phyloP scores from a whole-genome alignment of 495 filamentous ascomycete species.

The Aspergillus egyptiacus region DNA sequence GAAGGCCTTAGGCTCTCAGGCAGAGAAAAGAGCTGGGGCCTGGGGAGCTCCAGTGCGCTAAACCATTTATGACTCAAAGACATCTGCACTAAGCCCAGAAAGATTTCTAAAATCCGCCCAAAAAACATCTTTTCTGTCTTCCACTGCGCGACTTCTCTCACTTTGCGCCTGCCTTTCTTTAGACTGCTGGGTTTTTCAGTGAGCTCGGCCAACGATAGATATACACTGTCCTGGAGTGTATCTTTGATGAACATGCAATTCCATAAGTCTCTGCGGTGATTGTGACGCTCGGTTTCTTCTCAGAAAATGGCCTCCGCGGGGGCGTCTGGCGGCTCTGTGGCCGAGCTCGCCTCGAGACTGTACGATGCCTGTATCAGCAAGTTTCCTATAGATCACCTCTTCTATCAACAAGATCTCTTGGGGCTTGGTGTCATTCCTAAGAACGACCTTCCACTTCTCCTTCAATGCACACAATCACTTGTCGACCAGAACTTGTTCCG shows the following conservation, averaged over 20 bases:
- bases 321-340: slow-evolving; percentile 24
- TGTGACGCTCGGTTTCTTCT: slow-evolving; percentile 15
- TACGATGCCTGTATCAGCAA: slow-evolving; percentile 39
- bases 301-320: slow-evolving; percentile 32
- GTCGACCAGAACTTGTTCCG: slow-evolving; percentile 64
- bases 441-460: slow-evolving; percentile 50
- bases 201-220: neutral
- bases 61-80: slow-evolving; percentile 18
- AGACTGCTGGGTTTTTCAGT: neutral
- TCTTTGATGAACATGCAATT: slow-evolving; percentile 29
- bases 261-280: slow-evolving; percentile 24
- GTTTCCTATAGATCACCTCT: slow-evolving; percentile 46
- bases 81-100: slow-evolving; percentile 20
- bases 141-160: slow-evolving; percentile 8
- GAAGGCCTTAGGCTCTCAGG: slow-evolving; percentile 26
- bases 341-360: slow-evolving; percentile 39
- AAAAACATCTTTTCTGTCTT: slow-evolving; percentile 29
- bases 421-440: slow-evolving; percentile 56
- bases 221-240: slow-evolving; percentile 5
- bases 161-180: neutral
- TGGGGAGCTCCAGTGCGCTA: slow-evolving; percentile 25
- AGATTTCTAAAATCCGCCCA: slow-evolving; percentile 27
- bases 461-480: slow-evolving; percentile 56
- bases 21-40: neutral
- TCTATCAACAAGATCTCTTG: slow-evolving; percentile 62